A percentile compares a stretch with the other conserved stretches of the same genome.
Evolutionary conservation across 441 rosid species (phyloP).

Genomic region (Capsella rubella): DNA sequence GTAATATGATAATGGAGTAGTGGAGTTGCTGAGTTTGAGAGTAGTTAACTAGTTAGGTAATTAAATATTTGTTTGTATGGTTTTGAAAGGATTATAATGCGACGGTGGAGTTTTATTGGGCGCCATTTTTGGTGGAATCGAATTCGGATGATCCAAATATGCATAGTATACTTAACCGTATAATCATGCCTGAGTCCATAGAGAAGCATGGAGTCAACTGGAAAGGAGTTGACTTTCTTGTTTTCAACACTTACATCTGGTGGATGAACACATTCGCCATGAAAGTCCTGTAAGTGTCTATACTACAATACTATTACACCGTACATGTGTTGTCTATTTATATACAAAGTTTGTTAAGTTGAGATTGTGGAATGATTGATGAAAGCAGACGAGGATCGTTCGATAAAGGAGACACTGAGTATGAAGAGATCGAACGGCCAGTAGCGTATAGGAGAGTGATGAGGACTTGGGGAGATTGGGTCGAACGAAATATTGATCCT

Average conservation of each 20-base stretch:
- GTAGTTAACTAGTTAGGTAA: constrained; percentile 16
- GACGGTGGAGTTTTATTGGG: constrained; percentile 95
- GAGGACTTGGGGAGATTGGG: constrained; percentile 89
- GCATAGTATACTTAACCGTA: constrained; percentile 88
- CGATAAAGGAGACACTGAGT: constrained; percentile 72
- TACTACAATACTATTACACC: neutral
- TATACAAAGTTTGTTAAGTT: neutral
- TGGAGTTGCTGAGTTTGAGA: constrained; percentile 21
- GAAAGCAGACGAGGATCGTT: constrained; percentile 77
- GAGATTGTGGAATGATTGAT: constrained; percentile 15
- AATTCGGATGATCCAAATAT: constrained; percentile 85
- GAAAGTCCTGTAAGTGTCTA: constrained; percentile 74
- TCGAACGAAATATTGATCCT: constrained; percentile 72
- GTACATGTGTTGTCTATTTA: neutral
- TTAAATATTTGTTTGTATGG: neutral
- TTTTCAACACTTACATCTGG: constrained; percentile 96
- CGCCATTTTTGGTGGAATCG: constrained; percentile 90
- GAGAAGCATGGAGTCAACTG: constrained; percentile 77
- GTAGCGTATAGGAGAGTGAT: constrained; percentile 69
- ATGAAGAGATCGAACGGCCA: constrained; percentile 81
- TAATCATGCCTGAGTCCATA: constrained; percentile 93
- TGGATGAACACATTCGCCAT: constrained; percentile 94
- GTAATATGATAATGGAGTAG: neutral
- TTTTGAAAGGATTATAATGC: constrained; percentile 75
- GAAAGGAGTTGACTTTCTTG: constrained; percentile 79